phyloP scores from a whole-genome alignment of 805 yeast species.

The Lipomyces yamadae region DNA sequence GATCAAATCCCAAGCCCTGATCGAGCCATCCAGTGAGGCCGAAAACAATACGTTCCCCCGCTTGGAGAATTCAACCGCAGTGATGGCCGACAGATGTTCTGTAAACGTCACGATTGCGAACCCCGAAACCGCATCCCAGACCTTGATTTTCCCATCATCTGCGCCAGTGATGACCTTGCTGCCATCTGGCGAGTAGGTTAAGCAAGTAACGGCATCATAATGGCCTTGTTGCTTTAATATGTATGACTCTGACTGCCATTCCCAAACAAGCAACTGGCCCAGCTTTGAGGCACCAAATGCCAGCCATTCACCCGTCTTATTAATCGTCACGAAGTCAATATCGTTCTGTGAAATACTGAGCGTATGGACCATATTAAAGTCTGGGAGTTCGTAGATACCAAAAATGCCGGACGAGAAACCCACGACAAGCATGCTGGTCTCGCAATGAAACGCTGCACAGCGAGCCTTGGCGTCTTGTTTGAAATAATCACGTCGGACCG shows the following conservation, averaged over 20 bases:
- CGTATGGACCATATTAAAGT: slow-evolving; percentile 78
- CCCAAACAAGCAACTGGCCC: slow-evolving; percentile 96
- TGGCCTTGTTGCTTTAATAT: slow-evolving; percentile 96
- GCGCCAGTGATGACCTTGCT: slow-evolving; percentile 89
- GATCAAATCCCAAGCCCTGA: slow-evolving; percentile 94
- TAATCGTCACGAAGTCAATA: slow-evolving; percentile 79
- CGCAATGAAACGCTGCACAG: slow-evolving; percentile 83
- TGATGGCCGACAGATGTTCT: slow-evolving; percentile 88
- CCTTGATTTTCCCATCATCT: slow-evolving; percentile 95
- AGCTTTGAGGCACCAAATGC: slow-evolving; percentile 89
- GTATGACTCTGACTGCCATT: slow-evolving; percentile 98
- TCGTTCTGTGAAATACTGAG: slow-evolving; percentile 90
- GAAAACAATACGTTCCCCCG: slow-evolving; percentile 90
- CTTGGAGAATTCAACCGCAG: slow-evolving; percentile 84
- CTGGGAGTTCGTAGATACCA: slow-evolving; percentile 85
- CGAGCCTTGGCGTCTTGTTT: slow-evolving; percentile 70
- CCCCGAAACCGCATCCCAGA: slow-evolving; percentile 94
- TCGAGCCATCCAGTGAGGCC: slow-evolving; percentile 93
- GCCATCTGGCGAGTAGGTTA: slow-evolving; percentile 94
- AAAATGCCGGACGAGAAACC: slow-evolving; percentile 92
- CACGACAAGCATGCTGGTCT: slow-evolving; percentile 72
- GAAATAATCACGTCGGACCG: slow-evolving; percentile 75
- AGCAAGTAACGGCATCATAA: slow-evolving; percentile 82
- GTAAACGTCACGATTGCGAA: slow-evolving; percentile 90
- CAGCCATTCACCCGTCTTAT: slow-evolving; percentile 91